Evolutionary conservation across 169 alveolate species (phyloP), one percentile per base, ranked within the genome.

Genomic region (Plasmodium blacklocki): DNA sequence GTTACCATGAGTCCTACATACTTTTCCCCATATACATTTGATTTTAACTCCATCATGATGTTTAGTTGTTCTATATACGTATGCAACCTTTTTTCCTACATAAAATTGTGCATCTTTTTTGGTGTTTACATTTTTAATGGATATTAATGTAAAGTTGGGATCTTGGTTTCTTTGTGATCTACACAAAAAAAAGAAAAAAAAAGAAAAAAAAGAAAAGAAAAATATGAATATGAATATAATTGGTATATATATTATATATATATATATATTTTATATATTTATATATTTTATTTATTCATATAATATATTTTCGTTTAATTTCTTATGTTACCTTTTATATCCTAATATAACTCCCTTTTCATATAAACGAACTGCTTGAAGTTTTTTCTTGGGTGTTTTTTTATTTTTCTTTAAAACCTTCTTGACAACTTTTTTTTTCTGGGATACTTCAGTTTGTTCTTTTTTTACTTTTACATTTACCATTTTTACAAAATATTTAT

Each of bases 21-120:
- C 96, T 94, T 98, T 97, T 72, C 99, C 99, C 99, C 99, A 98
- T 88, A 98, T 97, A 67, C 96, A 94, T 95, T 99, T 95, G 95
- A 94, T 97, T 90, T 96, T 96, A 91, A 97, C 95, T 92, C 98
- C 98, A 92, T 94, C 95, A 92, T 96, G 96, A 83, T 94, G 95
- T 66, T 93, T 95, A 95, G 97, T 97, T 73, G 99, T 98, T 96
- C 98, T 97, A 98, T 97, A 98, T 59, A 98, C 98, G 95, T 98
- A 99, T 54, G 99, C 99, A 21, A 98, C 98, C 72, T 98, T 95
- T 96, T 99, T 99, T 76, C 99, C 99, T 21, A 97, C 93, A 93
- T 99, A 99, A 95, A 96, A 98, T 70, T 94, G 95, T 39, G 99
- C 97, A 89, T 97, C 99, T 93, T 97, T 96, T 86, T 96, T 96